Percentiles rank a stretch among this genome's conserved stretches.
Conservation (phyloP, 352 stramenopile species). For the Globisporangium nodosum region DNA sequence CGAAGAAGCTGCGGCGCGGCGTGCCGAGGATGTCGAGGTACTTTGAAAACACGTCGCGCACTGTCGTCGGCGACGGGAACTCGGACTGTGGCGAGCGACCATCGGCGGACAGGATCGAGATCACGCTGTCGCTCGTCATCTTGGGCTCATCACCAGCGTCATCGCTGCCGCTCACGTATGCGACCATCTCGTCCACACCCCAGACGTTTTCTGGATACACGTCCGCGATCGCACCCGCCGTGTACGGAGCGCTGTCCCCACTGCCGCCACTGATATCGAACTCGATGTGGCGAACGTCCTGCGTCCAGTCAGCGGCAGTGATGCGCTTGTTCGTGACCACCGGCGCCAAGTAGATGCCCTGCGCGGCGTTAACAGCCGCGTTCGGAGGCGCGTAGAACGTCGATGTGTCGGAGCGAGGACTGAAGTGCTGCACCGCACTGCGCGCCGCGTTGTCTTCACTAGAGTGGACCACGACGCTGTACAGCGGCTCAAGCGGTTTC, state of each 20-base stretch:
- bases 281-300: constrained; percentile 79
- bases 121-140: constrained; percentile 22
- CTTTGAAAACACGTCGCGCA: constrained; percentile 71
- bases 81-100: constrained; percentile 32
- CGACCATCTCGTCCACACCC: constrained; percentile 62
- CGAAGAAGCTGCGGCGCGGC: constrained; percentile 85
- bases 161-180: constrained; percentile 23
- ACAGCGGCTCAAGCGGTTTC: constrained; percentile 43
- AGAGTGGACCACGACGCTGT: constrained; percentile 29
- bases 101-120: constrained; percentile 48
- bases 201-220: constrained; percentile 77
- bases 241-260: constrained; percentile 22
- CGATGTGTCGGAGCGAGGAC: constrained; percentile 26
- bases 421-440: constrained; percentile 12
- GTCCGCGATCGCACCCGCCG: constrained; percentile 62
- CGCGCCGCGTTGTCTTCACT: not conserved
- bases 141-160: not conserved
- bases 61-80: constrained; percentile 43
- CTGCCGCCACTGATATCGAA: constrained; percentile 35
- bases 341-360: constrained; percentile 43
- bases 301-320: constrained; percentile 64
- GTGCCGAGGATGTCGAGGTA: constrained; percentile 87
- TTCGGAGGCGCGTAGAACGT: constrained; percentile 58
- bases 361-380: constrained; percentile 30
- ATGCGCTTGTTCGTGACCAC: constrained; percentile 60